These are phyloP conservation scores for Skeletonema tropicum DNA, from an alignment of 108 stramenopile genomes.

Conservation along the genomic window DNA sequence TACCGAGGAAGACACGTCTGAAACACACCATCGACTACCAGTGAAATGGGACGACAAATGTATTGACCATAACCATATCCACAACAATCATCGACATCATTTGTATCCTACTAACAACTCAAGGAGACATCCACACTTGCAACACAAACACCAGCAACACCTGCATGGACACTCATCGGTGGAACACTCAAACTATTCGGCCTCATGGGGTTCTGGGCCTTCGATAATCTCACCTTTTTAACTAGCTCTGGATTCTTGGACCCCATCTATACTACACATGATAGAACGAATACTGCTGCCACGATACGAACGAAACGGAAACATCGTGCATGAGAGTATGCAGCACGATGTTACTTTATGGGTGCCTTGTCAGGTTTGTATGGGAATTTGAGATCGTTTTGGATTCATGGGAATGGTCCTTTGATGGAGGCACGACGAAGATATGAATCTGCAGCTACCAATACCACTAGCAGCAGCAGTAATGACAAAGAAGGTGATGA, in stretches of 20 bases:
- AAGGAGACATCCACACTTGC: conserved; percentile 1
- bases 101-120: conserved; percentile 10
- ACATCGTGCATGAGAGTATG: conserved; percentile 44
- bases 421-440: conserved; percentile 34
- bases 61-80: conserved; percentile 39
- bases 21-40: not conserved
- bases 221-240: conserved; percentile 78
- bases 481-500: not conserved
- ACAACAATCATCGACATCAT: conserved; percentile 30
- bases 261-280: conserved; percentile 6
- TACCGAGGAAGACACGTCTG: not conserved
- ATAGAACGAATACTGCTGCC: not conserved
- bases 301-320: conserved; percentile 18
- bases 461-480: too few relatives aligned
- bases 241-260: conserved; percentile 66
- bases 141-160: conserved; percentile 13
- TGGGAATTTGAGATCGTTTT: conserved; percentile 48
- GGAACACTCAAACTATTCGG: conserved; percentile 67
- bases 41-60: conserved; percentile 36
- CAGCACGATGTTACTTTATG: conserved; percentile 75
- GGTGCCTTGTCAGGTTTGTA: conserved; percentile 64
- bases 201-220: conserved; percentile 77
- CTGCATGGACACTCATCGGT: conserved; percentile 60
- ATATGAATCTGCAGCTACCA: not conserved
- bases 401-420: conserved; percentile 31